phyloP scores from a whole-genome alignment of 176 grass and related monocot genomes.

The Oropetium thomaeum region DNA sequence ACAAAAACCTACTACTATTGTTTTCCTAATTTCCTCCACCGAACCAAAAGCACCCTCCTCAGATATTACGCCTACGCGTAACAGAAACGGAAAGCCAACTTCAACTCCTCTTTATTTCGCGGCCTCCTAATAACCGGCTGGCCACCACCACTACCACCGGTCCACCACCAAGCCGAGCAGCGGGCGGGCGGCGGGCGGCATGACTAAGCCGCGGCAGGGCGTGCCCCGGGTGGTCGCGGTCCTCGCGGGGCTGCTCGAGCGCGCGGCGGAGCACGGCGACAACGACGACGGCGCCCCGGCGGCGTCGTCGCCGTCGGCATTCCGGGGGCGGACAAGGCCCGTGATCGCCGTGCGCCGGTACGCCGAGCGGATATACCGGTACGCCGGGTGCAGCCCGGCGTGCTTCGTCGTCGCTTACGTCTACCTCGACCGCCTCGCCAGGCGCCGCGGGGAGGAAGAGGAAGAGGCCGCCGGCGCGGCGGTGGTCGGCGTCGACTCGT shows the following conservation, averaged over 20 bases:
- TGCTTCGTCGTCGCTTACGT: conserved; percentile 75
- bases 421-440: conserved; percentile 68
- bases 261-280: conserved; percentile 39
- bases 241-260: conserved; percentile 58
- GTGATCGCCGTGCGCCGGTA: conserved; percentile 62
- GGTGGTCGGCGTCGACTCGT: conserved; percentile 43
- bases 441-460: neutral
- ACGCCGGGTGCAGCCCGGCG: conserved; percentile 62
- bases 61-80: neutral
- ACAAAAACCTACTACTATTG: neutral
- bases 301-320: conserved; percentile 16
- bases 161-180: neutral
- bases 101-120: neutral
- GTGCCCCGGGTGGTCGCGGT: conserved; percentile 47
- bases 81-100: neutral
- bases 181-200: neutral
- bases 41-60: neutral
- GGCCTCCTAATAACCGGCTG: neutral
- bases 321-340: conserved; percentile 44
- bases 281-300: neutral
- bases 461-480: neutral
- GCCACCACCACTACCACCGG: neutral
- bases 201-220: neutral
- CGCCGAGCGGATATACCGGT: conserved; percentile 58
- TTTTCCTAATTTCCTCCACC: neutral